Base-by-base conservation (phyloP, 2,329 filamentous ascomycete species). In the Colletotrichum tropicicola region DNA sequence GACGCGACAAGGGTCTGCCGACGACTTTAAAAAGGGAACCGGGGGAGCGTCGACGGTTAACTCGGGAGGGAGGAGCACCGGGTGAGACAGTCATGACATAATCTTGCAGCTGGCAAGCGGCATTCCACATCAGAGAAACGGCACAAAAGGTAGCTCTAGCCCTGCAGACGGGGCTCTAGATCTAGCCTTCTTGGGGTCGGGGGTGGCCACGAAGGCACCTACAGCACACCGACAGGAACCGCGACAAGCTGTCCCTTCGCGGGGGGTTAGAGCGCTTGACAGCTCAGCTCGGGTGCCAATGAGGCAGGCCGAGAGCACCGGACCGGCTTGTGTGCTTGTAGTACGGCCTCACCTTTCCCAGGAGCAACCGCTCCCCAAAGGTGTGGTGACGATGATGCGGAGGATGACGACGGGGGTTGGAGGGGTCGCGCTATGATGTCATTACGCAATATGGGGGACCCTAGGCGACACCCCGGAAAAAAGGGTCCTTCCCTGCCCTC, bases 41-140 rank as follows among this genome's bases (percentile, higher is more conserved):
- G 21, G 45, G 37, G 21, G 7, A n/a, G n/a, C 35, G 19, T 55
- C 27, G 19, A 32, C 52, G 52, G 28, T 55, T 55, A 19, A 17
- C 44, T 62, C 47, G 41, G 48, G 30, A 41, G 39, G 55, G 28
- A 23, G 8, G 48, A 44, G 30, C 37, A 49, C 13, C 12, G 35
- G 49, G 43, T 65, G 61, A 65, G 57, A 65, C 62, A 65, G 57
- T 52, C 62, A 65, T 62, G 62, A 62, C 62, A 65, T 65, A 62
- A 61, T 65, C 44, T 53, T 45, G 43, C 51, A 49, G 48, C 21
- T 54, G 41, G 30, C 6, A 21, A 27, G 48, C 39, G n/a, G n/a
- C n/a, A n/a, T n/a, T n/a, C n/a, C n/a, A n/a, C n/a, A n/a, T n/a
- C n/a, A n/a, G n/a, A 64, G 61, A 28, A 47, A 15, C 28, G 27